These are phyloP conservation scores for Alternaria rosae DNA, from an alignment of 2,329 filamentous ascomycete genomes.

Conservation along the genomic window DNA sequence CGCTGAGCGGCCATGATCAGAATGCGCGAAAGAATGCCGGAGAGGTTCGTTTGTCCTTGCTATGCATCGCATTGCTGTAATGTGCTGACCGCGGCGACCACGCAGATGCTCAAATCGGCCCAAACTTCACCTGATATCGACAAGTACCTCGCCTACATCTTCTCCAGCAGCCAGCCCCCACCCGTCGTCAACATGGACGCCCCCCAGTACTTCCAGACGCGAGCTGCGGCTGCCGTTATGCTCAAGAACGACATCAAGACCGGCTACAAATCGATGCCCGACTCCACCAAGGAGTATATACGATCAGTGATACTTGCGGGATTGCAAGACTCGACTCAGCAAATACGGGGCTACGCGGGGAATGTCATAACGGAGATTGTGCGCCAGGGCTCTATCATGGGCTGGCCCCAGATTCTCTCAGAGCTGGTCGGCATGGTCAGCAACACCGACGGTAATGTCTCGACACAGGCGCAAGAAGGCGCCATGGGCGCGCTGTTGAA, in stretches of 20 bases:
- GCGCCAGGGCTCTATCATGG: slow-evolving; percentile 80
- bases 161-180: slow-evolving; percentile 73
- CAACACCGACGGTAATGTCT: slow-evolving; percentile 72
- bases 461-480: slow-evolving; percentile 82
- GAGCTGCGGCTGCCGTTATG: slow-evolving; percentile 89
- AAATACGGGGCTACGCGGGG: slow-evolving; percentile 88
- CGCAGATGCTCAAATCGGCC: slow-evolving; percentile 89
- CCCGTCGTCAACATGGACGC: slow-evolving; percentile 66
- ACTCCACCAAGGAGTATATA: slow-evolving; percentile 76
- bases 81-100: slow-evolving; percentile 34
- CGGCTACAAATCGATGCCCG: slow-evolving; percentile 77
- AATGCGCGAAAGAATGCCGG: slow-evolving; percentile 88
- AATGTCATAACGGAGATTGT: slow-evolving; percentile 95
- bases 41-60: slow-evolving; percentile 65
- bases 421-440: slow-evolving; percentile 80
- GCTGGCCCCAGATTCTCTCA: slow-evolving; percentile 89
- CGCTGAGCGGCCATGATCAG: slow-evolving; percentile 83
- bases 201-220: slow-evolving; percentile 75
- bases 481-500: slow-evolving; percentile 93
- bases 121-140: slow-evolving; percentile 90
- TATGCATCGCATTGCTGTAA: slow-evolving; percentile 12
- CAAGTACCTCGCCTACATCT: slow-evolving; percentile 94
- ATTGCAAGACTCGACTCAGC: slow-evolving; percentile 79
- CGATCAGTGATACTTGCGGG: slow-evolving; percentile 79
- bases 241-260: slow-evolving; percentile 90